Conservation (phyloP, 441 rosid genomes). For the Lepidium campestre region DNA sequence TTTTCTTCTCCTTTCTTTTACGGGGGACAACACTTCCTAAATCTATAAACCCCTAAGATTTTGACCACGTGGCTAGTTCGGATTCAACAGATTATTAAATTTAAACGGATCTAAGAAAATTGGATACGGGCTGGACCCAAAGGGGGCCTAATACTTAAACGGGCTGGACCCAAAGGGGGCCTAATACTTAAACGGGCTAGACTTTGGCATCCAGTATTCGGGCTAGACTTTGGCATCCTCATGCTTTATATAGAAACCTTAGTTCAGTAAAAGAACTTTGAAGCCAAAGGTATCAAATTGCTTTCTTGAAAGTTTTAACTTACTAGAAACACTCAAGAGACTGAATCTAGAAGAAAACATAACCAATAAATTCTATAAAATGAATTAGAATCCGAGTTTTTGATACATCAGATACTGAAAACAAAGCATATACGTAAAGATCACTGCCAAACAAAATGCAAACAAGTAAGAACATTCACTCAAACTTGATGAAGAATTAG, state of each 20-base stretch:
- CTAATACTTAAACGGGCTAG: neutral
- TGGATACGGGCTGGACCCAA: neutral
- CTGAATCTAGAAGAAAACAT: neutral
- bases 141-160: neutral
- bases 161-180: neutral
- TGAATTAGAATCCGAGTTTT: neutral
- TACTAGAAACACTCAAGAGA: neutral
- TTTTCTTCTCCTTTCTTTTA: too few species aligned
- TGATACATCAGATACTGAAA: neutral
- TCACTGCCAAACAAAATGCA: neutral
- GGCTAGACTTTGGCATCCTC: too few species aligned
- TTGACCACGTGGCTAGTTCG: neutral
- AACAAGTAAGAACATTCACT: neutral
- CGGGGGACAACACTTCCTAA: neutral
- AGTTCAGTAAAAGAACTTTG: neutral
- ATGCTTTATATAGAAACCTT: too few species aligned
- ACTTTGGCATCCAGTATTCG: too few species aligned
- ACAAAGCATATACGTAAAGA: neutral
- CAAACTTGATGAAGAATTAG: neutral
- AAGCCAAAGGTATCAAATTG: neutral
- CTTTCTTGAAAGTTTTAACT: neutral
- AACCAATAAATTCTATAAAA: neutral
- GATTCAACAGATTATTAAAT: neutral
- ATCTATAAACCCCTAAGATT: neutral
- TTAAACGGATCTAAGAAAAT: neutral